Evolutionary conservation across 495 filamentous ascomycete species (phyloP), one percentile per base, ranked within the genome.

Genomic region (Staphylotrichum longicolle): DNA sequence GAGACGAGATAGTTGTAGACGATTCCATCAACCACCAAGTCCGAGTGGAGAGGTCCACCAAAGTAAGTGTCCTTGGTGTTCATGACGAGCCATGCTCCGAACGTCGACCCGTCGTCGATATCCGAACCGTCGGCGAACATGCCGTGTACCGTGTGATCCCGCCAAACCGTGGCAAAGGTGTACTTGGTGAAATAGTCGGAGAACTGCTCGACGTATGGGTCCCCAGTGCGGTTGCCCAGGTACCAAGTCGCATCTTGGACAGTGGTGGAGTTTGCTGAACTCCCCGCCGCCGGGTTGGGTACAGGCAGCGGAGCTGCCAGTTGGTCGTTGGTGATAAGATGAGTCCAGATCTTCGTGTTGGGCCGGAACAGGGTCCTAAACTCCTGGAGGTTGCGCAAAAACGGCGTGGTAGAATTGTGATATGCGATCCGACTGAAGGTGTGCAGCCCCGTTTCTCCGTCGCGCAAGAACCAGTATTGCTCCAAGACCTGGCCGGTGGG

Each of bases 111-210:
- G 42, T 45, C 42, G 3, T 45, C 42, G 42, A 45, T 45, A 12
- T 45, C 5, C 9, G 42, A 45, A 5, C 42, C 42, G 42, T 45
- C 42, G 4, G 42, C 42, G 14, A 45, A 45, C 42, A 45, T 11
- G 42, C 42, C 42, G 42, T 45, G 42, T 5, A 45, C 42, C 14
- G 42, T 45, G 14, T 45, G 42, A 45, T 45, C 42, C 42, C 42
- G 42, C 42, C 42, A 45, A 45, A 45, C 42, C 9, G 42, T n/a
- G 9, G 42, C 42, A n/a, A 45, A 45, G 5, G 42, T 45, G 42
- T 45, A 45, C 42, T 45, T 45, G 42, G 42, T 45, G 39, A 40
- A 45, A 45, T 45, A 45, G 42, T 45, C 42, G 42, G 42, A 45
- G 42, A 45, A 45, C 42, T 45, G 42, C 42, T 45, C 42, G 42